Percentiles rank a stretch among this genome's conserved stretches.
phyloP scores from a whole-genome alignment of 2,329 filamentous ascomycete species.

The Dothidotthia symphoricarpi region DNA sequence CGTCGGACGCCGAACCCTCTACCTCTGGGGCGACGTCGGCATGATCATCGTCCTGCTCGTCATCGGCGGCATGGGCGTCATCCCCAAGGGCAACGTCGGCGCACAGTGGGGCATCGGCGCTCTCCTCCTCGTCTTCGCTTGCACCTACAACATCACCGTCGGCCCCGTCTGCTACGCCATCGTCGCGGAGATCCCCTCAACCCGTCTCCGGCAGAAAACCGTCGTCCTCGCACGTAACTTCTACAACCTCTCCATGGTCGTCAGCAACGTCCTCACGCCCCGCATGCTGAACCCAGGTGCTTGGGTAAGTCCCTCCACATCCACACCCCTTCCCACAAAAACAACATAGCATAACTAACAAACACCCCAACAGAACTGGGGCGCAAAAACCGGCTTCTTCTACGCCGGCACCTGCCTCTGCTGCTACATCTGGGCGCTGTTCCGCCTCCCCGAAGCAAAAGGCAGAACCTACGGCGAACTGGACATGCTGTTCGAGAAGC shows the following conservation, averaged over 20 bases:
- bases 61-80: constrained; percentile 75
- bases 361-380: constrained; percentile 57
- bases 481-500: constrained; percentile 73
- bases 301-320: constrained; percentile 19
- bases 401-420: constrained; percentile 77
- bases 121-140: constrained; percentile 45
- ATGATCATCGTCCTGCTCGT: constrained; percentile 66
- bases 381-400: constrained; percentile 83
- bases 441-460: constrained; percentile 74
- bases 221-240: constrained; percentile 79
- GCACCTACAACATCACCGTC: constrained; percentile 81
- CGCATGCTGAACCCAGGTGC: constrained; percentile 39
- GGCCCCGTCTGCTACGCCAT: constrained; percentile 89
- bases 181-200: constrained; percentile 78
- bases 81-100: constrained; percentile 40
- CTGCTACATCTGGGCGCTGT: constrained; percentile 76
- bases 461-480: constrained; percentile 83
- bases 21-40: constrained; percentile 63
- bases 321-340: not conserved
- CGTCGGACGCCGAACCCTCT: constrained; percentile 71
- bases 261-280: constrained; percentile 57
- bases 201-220: constrained; percentile 85
- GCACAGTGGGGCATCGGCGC: constrained; percentile 47
- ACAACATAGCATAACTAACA: constrained; percentile 3
- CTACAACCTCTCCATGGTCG: constrained; percentile 73